phyloP scores from a whole-genome alignment of 768 basidiomycete genomes.

The Pleurotus ostreatus region DNA sequence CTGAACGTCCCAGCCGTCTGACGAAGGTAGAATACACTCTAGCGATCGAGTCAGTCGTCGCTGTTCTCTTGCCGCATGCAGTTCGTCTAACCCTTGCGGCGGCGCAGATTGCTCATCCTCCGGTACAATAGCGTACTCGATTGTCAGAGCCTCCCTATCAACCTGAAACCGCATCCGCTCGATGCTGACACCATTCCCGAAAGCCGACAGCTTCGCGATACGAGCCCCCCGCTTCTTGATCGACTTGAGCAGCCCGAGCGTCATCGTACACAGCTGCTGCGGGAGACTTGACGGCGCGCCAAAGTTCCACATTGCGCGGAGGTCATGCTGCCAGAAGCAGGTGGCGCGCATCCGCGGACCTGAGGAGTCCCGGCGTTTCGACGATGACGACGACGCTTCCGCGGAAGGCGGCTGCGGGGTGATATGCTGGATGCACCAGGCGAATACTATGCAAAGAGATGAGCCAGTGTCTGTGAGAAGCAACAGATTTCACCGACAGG shows the following conservation, averaged over 20 bases:
- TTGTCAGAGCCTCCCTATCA: conserved; percentile 74
- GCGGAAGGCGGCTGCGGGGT: conserved; percentile 28
- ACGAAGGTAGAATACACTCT: conserved; percentile 74
- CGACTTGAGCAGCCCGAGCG: conserved; percentile 76
- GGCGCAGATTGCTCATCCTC: conserved; percentile 55
- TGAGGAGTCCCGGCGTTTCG: conserved; percentile 28
- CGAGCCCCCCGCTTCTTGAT: conserved; percentile 71
- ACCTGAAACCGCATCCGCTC: conserved; percentile 77
- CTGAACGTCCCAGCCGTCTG: conserved; percentile 85
- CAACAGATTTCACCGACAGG: conserved; percentile 40
- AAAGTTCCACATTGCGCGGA: conserved; percentile 82
- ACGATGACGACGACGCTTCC: conserved; percentile 17
- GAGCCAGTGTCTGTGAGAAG: conserved; percentile 9
- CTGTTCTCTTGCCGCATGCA: conserved; percentile 62
- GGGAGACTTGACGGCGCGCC: conserved; percentile 59
- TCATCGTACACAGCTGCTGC: conserved; percentile 85
- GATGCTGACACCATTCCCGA: conserved; percentile 78
- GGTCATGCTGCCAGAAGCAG: conserved; percentile 95
- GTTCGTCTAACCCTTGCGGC: conserved; percentile 54
- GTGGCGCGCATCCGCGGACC: conserved; percentile 65
- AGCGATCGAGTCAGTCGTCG: conserved; percentile 70
- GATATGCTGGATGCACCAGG: conserved; percentile 88
- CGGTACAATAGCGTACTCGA: conserved; percentile 82
- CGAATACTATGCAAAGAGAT: conserved; percentile 54
- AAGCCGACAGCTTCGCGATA: conserved; percentile 71